Conservation (phyloP, 129 eudicot genomes). For the Helichrysum umbraculigerum region DNA sequence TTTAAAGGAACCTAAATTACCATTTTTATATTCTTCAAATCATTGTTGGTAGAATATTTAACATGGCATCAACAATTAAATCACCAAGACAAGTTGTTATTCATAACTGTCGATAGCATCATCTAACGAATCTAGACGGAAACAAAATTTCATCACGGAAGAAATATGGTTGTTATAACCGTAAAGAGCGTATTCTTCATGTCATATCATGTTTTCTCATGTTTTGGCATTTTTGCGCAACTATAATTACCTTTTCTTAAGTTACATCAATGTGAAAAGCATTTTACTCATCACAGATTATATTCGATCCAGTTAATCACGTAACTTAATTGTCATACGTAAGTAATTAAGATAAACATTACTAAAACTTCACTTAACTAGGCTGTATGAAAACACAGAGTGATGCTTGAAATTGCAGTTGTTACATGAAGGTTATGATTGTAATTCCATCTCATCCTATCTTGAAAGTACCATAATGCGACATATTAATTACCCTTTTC, state of each 20-base stretch:
- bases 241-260: neutral
- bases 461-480: neutral
- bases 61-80: neutral
- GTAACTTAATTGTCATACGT: too few relatives aligned
- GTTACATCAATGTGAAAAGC: too few relatives aligned
- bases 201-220: neutral
- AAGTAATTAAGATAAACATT: neutral
- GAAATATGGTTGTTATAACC: neutral
- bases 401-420: neutral
- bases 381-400: neutral
- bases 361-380: neutral
- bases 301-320: too few relatives aligned
- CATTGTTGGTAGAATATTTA: neutral
- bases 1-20: constrained; percentile 11
- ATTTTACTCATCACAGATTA: too few relatives aligned
- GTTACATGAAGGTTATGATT: constrained; percentile 2
- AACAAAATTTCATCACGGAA: neutral
- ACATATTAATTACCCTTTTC: neutral
- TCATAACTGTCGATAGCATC: neutral
- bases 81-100: neutral
- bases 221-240: neutral
- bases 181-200: neutral
- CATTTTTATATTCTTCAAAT: neutral
- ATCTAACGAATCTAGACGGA: neutral
- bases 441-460: neutral